Evolutionary conservation across 495 filamentous ascomycete species (phyloP), one percentile per base, ranked within the genome.

Genomic region (Podospora sp.): DNA sequence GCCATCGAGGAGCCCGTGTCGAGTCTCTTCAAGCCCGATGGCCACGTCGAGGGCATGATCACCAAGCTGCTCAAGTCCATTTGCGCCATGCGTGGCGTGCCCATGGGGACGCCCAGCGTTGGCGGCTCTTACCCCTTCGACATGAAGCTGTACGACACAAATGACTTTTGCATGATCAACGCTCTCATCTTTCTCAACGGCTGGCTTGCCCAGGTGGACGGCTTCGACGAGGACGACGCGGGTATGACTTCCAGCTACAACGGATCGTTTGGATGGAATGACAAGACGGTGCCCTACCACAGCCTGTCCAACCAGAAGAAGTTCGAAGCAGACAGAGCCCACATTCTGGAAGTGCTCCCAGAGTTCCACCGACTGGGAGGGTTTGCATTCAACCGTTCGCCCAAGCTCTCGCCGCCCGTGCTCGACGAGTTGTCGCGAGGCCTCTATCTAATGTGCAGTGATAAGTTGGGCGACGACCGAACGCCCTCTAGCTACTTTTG

Each of bases 201-300:
- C 11, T 63, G 22, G 36, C n/a, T 29, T 18, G 62, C 62, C 25
- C 20, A 49, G 35, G 25, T 14, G 1, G 27, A 27, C 9, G 26
- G 12, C 1, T 8, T 20, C 20, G 62, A 27, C 36, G 29, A 33
- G 8, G 29, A 33, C 8, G 29, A 33, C 29, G 3, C 29, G 3
- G 29, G 8, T 8, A 33, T 33, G 29, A 4, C 29, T 33, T 9
- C 21, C 21, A 27, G 22, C 51, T 63, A 63, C 51, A 55, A 63
- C 62, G 62, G 62, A n/a, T 6, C 20, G 14, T 55, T 53, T 63
- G 62, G 62, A 40, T 55, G 62, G 62, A 55, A 63, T 27, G 62
- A 63, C 8, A 49, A 4, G 18, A 55, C 49, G 16, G 51, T 63
- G 22, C 40, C 49, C 46, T 63, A 63, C 27, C 21, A 63, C 20